Evolutionary conservation across 208 protist species (phyloP).

Genomic region (Trypanosoma platydactyli): DNA sequence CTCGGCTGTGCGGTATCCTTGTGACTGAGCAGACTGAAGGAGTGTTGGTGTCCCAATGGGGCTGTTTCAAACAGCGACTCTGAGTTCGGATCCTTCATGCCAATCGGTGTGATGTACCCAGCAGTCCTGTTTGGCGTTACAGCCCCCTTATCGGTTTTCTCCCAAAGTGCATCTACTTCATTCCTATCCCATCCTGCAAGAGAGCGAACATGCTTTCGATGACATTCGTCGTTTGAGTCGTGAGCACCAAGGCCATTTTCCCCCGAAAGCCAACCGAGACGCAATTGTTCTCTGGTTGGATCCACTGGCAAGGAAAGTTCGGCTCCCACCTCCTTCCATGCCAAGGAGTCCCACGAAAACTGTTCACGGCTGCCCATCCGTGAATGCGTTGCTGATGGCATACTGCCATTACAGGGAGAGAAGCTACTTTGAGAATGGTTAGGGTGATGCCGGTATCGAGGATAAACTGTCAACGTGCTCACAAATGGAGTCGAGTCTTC

Average conservation of each 20-base stretch:
- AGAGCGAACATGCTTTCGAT: conserved; percentile 22
- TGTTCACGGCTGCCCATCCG: conserved; percentile 32
- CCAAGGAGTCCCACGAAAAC: conserved; percentile 31
- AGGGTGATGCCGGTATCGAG: conserved; percentile 24
- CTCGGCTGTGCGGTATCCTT: conserved; percentile 4
- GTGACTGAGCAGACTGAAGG: conserved; percentile 29
- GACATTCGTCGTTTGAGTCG: neutral
- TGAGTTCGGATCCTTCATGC: neutral
- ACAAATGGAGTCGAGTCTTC: conserved; percentile 7
- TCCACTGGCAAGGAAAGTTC: conserved; percentile 7
- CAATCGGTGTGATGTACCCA: conserved; percentile 17
- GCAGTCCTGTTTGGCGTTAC: neutral
- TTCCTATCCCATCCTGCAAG: conserved; percentile 27
- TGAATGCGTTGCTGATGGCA: conserved; percentile 21
- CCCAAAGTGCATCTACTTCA: conserved; percentile 22
- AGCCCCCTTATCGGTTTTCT: neutral
- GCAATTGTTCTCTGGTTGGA: conserved; percentile 21
- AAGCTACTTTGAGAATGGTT: conserved; percentile 25
- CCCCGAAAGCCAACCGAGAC: conserved; percentile 8
- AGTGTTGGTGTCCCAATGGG: conserved; percentile 30
- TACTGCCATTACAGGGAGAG: conserved; percentile 21
- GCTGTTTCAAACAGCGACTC: conserved; percentile 29
- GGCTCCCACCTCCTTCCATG: conserved; percentile 26
- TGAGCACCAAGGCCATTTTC: neutral
- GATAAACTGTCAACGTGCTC: conserved; percentile 21